Evolutionary conservation across 768 basidiomycete genomes (phyloP).

Genomic region (Thelephora ganbajun): DNA sequence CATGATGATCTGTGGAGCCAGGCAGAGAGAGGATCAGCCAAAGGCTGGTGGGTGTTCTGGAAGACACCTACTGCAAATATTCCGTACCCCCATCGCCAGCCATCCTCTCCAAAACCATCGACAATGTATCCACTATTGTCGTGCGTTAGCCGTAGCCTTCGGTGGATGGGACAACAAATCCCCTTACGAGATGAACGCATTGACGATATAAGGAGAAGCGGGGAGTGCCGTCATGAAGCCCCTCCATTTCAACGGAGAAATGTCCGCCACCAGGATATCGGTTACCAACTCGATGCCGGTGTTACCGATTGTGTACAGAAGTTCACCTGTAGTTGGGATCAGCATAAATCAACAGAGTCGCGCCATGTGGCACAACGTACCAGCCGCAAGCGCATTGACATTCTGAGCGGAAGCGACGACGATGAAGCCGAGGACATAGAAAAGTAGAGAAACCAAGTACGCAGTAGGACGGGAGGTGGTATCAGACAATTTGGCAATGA

Average conservation of each 20-base stretch:
- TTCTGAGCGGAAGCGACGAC: constrained; percentile 16
- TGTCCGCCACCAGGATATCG: constrained; percentile 15
- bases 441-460: constrained; percentile 20
- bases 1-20: constrained; percentile 15
- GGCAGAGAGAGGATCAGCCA: neutral
- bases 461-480: constrained; percentile 34
- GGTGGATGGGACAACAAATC: too few species aligned
- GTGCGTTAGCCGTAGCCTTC: too few species aligned
- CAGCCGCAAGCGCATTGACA: constrained; percentile 16
- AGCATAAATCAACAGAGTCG: constrained; percentile 41
- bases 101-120: constrained; percentile 24
- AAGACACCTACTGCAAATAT: neutral
- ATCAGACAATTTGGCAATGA: constrained; percentile 42
- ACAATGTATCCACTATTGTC: constrained; percentile 8
- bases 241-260: constrained; percentile 17
- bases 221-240: constrained; percentile 30
- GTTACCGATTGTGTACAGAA: constrained; percentile 6
- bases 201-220: constrained; percentile 42
- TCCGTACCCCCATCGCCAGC: constrained; percentile 60
- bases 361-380: constrained; percentile 28
- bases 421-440: constrained; percentile 30
- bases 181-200: constrained; percentile 31
- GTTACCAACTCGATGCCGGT: constrained; percentile 2
- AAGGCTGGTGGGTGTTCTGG: neutral
- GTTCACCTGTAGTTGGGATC: constrained; percentile 20